Evolutionary conservation across 2,329 filamentous ascomycete species (phyloP).

Genomic region (Ascochyta viciae-villosae): DNA sequence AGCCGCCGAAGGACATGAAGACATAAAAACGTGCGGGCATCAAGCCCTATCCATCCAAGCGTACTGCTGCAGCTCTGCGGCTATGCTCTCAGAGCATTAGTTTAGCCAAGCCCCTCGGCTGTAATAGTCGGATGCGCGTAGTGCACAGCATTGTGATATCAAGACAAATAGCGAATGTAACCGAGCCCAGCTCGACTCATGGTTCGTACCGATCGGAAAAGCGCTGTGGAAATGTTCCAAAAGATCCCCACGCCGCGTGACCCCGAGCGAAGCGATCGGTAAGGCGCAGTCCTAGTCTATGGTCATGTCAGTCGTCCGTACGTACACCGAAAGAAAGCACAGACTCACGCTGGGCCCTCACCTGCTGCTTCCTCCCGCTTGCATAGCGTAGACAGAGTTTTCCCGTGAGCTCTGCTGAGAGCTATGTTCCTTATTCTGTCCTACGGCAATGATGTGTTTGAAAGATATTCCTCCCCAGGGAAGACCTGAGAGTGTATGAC

Average conservation of each 20-base stretch:
- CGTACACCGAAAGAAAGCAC: constrained; percentile 21
- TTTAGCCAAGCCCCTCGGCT: constrained; percentile 1
- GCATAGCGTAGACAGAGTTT: constrained; percentile 48
- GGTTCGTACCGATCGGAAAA: constrained; percentile 5
- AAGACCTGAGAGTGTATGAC: constrained; percentile 67
- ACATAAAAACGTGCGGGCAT: constrained; percentile 11
- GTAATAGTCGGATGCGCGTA: constrained; percentile 2
- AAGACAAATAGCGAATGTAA: constrained; percentile 6
- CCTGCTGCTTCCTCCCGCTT: constrained; percentile 49
- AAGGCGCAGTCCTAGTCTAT: constrained; percentile 49
- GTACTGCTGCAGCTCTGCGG: constrained; percentile 7
- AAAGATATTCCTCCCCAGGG: constrained; percentile 76
- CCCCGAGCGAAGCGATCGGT: constrained; percentile 52
- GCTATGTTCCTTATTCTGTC: constrained; percentile 54
- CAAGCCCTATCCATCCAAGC: constrained; percentile 6
- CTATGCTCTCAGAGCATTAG: not conserved
- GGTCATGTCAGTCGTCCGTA: constrained; percentile 27
- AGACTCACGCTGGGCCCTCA: constrained; percentile 46
- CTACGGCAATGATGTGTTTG: constrained; percentile 57
- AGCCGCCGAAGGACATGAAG: constrained; percentile 12
- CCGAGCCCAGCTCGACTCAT: constrained; percentile 8
- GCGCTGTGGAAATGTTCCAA: constrained; percentile 32
- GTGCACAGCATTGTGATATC: not conserved
- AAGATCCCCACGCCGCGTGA: constrained; percentile 37
- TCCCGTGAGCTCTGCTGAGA: constrained; percentile 51